Evolutionary conservation across 1,284 basidiomycete genomes (phyloP), one percentile per base, ranked within the genome.

Genomic region (Pterula multifida): DNA sequence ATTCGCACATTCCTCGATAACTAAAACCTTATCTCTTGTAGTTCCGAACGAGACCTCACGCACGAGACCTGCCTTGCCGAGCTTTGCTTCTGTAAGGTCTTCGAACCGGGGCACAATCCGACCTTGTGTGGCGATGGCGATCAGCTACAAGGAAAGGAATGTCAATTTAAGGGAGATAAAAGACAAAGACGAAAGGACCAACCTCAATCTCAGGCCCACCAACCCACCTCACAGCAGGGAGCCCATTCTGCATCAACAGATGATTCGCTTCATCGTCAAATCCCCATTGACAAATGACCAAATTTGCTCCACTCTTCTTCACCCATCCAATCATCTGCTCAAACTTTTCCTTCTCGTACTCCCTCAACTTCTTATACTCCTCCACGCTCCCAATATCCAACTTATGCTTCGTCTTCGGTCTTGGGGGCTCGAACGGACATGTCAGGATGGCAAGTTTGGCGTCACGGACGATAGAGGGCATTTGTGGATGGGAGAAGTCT

Each of bases 211-310:
- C 95, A 1, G 96, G 95, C 19, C 95, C 96, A 55, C 95, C 95
- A 51, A 98, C 95, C 95, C 96, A 98, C 63, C 95, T 79, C 22
- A 98, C 95, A n/a, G 95, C 91, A 39, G 95, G 96, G 42, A 99
- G 73, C 13, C 94, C 88, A 63, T 98, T 97, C 71, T 97, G 94
- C 85, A 98, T 91, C 58, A 99, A 69, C 61, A 98, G 61, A 65
- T 98, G 95, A 65, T 99, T 99, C 51, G 95, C 95, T 71, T 98
- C 95, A 65, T 99, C 96, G 63, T 99, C 95, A 64, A 99, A 99
- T 55, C 95, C 95, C 95, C 95, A 99, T 66, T 98, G 96, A 68
- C 95, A 98, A 60, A 99, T 96, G 58, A 98, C 95, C 52, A 99
- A 70, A 68, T 99, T 98, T 23, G 96, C 94, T 26, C 96, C 95